A percentile compares a stretch with the other conserved stretches of the same genome.
These are phyloP conservation scores for Camelina sativa DNA, from an alignment of 345 rosid species.

Conservation along the genomic window DNA sequence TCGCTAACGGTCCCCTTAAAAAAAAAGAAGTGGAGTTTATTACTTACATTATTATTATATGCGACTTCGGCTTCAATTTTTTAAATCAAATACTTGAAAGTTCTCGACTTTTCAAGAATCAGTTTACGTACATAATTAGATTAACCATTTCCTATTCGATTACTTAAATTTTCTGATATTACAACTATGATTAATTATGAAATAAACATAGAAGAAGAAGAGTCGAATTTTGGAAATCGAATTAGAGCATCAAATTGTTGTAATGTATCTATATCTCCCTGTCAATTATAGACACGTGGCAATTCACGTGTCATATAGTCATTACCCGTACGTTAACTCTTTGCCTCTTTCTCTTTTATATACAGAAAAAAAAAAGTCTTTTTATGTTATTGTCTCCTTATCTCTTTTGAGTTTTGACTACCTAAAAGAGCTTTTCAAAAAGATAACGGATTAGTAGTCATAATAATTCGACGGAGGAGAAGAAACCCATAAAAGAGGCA, in stretches of 20 bases:
- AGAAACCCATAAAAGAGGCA: conserved; percentile 5
- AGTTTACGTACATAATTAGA: background rate
- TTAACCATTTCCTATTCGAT: background rate
- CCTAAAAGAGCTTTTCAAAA: background rate
- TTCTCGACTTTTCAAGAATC: background rate
- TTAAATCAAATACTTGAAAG: background rate
- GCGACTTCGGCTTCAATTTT: background rate
- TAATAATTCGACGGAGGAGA: background rate
- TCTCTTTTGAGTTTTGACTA: background rate
- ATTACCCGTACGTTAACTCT: conserved; percentile 38
- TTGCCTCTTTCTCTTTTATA: conserved; percentile 24
- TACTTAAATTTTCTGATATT: background rate
- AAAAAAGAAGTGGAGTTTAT: background rate
- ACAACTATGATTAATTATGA: background rate
- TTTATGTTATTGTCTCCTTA: background rate
- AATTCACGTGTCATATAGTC: conserved; percentile 24
- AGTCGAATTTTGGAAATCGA: background rate
- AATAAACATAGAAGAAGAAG: background rate
- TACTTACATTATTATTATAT: too few relatives aligned
- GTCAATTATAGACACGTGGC: background rate
- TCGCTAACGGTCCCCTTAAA: background rate
- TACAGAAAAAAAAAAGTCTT: background rate
- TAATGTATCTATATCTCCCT: background rate
- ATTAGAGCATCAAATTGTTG: background rate
- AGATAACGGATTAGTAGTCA: background rate